These are phyloP conservation scores for Carpinus viminea DNA, from an alignment of 306 rosid species.

Conservation along the genomic window DNA sequence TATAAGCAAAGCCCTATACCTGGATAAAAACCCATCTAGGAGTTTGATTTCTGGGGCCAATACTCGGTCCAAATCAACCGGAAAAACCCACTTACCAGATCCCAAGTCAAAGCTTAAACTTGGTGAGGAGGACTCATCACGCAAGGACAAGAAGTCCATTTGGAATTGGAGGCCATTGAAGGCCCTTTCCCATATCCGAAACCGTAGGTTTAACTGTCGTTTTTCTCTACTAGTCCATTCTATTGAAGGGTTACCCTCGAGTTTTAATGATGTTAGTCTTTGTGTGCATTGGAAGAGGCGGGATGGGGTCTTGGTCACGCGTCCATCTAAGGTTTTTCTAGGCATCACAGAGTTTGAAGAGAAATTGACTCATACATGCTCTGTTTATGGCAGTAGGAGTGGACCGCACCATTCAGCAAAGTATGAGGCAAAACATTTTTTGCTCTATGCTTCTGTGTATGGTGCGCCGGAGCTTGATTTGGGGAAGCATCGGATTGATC, in stretches of 20 bases:
- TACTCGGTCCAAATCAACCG: constrained; percentile 37
- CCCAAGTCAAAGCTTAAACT: constrained; percentile 40
- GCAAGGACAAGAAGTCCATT: constrained; percentile 79
- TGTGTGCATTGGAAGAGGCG: constrained; percentile 85
- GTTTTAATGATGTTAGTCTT: constrained; percentile 47
- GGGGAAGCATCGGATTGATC: constrained; percentile 88
- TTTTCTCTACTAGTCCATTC: constrained; percentile 80
- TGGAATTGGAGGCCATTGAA: constrained; percentile 85
- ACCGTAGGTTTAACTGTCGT: constrained; percentile 67
- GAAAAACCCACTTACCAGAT: constrained; percentile 39
- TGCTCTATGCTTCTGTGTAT: constrained; percentile 65
- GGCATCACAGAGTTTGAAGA: constrained; percentile 67
- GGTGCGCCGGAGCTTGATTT: constrained; percentile 66
- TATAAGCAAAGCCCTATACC: constrained; percentile 50
- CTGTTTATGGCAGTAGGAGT: constrained; percentile 74
- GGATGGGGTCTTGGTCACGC: constrained; percentile 63
- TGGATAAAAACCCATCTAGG: constrained; percentile 39
- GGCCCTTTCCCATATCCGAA: constrained; percentile 61
- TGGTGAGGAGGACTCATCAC: constrained; percentile 38
- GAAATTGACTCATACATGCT: constrained; percentile 59
- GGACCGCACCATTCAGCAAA: constrained; percentile 81
- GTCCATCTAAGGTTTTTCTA: constrained; percentile 60
- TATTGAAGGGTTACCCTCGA: constrained; percentile 64
- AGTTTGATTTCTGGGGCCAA: constrained; percentile 33
- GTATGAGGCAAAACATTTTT: constrained; percentile 81